Evolutionary conservation across 2,329 filamentous ascomycete genomes (phyloP).

Genomic region (Cladosporium sp.): DNA sequence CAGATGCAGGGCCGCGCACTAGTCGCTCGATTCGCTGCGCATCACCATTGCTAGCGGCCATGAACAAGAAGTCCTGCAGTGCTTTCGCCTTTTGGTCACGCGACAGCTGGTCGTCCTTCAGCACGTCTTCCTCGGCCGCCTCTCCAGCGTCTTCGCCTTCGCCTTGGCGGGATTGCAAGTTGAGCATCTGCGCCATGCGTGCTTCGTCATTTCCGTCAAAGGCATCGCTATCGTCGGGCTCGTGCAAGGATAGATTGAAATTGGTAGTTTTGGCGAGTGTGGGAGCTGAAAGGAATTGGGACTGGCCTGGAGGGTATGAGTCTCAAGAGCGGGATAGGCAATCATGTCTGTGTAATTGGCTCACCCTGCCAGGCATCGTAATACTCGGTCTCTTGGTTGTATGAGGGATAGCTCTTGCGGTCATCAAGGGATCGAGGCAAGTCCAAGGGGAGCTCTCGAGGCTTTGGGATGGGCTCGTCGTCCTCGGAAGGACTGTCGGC

Average conservation of each 20-base stretch:
- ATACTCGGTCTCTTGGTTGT: conserved; percentile 85
- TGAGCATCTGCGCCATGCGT: conserved; percentile 91
- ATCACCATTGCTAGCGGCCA: conserved; percentile 96
- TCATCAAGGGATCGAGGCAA: conserved; percentile 91
- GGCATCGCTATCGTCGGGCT: conserved; percentile 65
- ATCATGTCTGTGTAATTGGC: conserved; percentile 32
- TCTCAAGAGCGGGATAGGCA: conserved; percentile 1
- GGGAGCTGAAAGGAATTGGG: conserved; percentile 87
- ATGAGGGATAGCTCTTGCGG: conserved; percentile 63
- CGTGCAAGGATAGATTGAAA: conserved; percentile 82
- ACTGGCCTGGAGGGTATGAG: conserved; percentile 64
- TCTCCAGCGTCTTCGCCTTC: conserved; percentile 61
- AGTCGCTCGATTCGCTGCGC: conserved; percentile 74
- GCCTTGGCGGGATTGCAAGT: conserved; percentile 83
- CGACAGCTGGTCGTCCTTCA: conserved; percentile 68
- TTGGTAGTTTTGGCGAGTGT: conserved; percentile 77
- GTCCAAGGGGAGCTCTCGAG: conserved; percentile 67
- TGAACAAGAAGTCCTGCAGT: conserved; percentile 83
- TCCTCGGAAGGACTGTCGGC: conserved; percentile 15
- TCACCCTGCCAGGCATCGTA: conserved; percentile 98
- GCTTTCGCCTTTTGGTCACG: conserved; percentile 73
- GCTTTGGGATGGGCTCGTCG: conserved; percentile 23
- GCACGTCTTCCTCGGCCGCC: conserved; percentile 75
- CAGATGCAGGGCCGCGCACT: conserved; percentile 66
- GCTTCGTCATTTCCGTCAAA: conserved; percentile 70